A percentile compares a stretch with the other conserved stretches of the same genome.
These are phyloP conservation scores for Lactifluus volemus DNA, from an alignment of 768 basidiomycete genomes.

Conservation along the genomic window DNA sequence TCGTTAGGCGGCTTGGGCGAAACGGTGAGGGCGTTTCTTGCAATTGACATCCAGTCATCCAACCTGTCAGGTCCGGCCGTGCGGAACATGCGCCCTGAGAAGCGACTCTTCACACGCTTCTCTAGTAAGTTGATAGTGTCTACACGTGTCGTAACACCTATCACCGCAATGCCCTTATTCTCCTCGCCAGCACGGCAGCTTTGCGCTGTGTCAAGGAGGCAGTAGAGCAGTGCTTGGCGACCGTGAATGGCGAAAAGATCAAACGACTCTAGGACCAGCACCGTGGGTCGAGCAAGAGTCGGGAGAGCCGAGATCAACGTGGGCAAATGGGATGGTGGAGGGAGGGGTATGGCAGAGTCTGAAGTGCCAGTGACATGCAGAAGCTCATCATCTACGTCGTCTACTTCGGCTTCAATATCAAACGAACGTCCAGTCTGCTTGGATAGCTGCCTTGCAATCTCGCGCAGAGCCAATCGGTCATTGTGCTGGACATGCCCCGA, in stretches of 20 bases:
- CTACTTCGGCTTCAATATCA: constrained; percentile 25
- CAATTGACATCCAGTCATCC: constrained; percentile 42
- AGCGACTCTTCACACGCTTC: constrained; percentile 95
- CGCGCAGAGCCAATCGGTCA: constrained; percentile 85
- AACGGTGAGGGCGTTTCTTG: constrained; percentile 38
- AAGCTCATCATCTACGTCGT: constrained; percentile 30
- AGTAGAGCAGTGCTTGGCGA: constrained; percentile 89
- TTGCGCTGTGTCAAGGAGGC: constrained; percentile 90
- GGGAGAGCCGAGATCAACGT: constrained; percentile 68
- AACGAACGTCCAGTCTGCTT: constrained; percentile 64
- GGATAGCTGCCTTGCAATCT: constrained; percentile 79
- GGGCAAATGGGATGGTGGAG: constrained; percentile 63
- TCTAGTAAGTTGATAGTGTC: constrained; percentile 87
- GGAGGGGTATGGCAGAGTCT: constrained; percentile 30
- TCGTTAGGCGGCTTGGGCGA: constrained; percentile 23
- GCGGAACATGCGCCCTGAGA: constrained; percentile 85
- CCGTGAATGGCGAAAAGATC: constrained; percentile 91
- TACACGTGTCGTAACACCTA: constrained; percentile 80
- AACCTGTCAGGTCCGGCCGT: constrained; percentile 52
- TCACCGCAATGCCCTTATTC: constrained; percentile 67
- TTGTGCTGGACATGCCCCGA: constrained; percentile 81
- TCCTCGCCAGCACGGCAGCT: constrained; percentile 56
- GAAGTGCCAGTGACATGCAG: constrained; percentile 40
- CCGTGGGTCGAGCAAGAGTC: constrained; percentile 66
- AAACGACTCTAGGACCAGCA: constrained; percentile 85